Evolutionary conservation across 148 eudicot species (phyloP), one percentile per base, ranked within the genome.

Genomic region (Chenopodium suecicum): DNA sequence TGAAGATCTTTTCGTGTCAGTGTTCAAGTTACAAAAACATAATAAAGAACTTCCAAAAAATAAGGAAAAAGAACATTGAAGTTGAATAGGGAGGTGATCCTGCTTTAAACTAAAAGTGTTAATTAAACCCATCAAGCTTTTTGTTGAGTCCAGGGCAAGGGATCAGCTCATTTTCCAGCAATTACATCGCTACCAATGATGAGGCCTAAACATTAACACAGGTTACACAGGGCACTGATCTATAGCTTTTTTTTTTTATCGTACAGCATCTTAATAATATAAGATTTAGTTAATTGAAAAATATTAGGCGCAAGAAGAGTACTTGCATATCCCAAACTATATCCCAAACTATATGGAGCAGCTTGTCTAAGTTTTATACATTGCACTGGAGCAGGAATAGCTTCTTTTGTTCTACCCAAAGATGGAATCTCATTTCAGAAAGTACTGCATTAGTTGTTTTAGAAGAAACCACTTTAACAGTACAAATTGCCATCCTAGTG

Each of bases 161-260:
- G 74, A 5, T 69, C 73, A 69, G 34, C 73, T 70, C 47, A 34
- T 34, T 46, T 70, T 13, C n/a, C 73, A 2, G 6, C 1, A 1
- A 34, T 14, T 70, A 70, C 47, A 70, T 4, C 73, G 48, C 73
- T 32, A 34, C 73, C 73, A 34, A 70, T 70, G 73, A 70, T 70
- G 47, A 34, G 4, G 6, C 20, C 16, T 58, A 58, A 58, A 16
- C 63, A 58, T 17, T 58, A 58, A 27, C 27, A 27, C 27, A 27
- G 27, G 27, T 27, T 27, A 16, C n/a, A 17, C 63, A 58, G 6
- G 6, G 20, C 5, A 58, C 22, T 13, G 20, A 58, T 12, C 20
- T 58, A 3, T 50, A 0, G 14, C 56, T 10, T 50, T 14, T 9
- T 50, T 9, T 50, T 50, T 37, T 6, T 37, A 27, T 37, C 6